Percentiles rank a stretch among this genome's conserved stretches.
Conservation (phyloP, 805 yeast genomes). For the Nakazawaea holstii region DNA sequence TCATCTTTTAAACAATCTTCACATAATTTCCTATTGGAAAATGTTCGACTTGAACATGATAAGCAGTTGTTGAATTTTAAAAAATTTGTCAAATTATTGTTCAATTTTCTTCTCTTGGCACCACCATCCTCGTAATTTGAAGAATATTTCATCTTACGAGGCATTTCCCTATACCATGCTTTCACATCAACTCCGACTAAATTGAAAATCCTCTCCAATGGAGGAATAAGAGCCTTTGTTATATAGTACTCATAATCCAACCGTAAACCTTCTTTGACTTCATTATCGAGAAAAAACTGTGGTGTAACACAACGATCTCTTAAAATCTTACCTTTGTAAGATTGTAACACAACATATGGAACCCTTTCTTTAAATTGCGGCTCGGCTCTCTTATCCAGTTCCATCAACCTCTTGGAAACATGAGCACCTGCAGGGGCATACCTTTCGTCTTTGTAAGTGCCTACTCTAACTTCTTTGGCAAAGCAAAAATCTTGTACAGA, state of each 20-base stretch:
- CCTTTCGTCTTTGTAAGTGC: constrained; percentile 68
- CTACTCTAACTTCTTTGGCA: constrained; percentile 83
- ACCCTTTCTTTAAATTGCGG: constrained; percentile 90
- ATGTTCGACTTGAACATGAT: constrained; percentile 19
- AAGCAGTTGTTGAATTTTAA: constrained; percentile 24
- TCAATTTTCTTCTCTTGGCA: constrained; percentile 8
- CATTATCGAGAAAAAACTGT: constrained; percentile 50
- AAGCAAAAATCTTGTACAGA: constrained; percentile 83
- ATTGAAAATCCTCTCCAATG: constrained; percentile 78
- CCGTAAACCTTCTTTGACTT: constrained; percentile 27
- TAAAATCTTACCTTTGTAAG: constrained; percentile 48
- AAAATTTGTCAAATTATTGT: constrained; percentile 12
- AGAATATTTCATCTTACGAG: constrained; percentile 26
- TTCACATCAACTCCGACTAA: constrained; percentile 76
- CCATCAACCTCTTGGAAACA: constrained; percentile 59
- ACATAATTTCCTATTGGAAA: constrained; percentile 24
- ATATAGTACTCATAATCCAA: constrained; percentile 86
- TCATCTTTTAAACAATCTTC: constrained; percentile 28
- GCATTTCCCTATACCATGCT: constrained; percentile 72
- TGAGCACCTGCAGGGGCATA: constrained; percentile 90
- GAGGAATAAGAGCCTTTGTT: constrained; percentile 79
- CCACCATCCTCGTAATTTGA: neutral
- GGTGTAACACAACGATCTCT: constrained; percentile 81
- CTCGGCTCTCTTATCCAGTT: constrained; percentile 62
- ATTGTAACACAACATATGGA: constrained; percentile 73